Evolutionary conservation across 371 early-diverging fungal species (phyloP), one percentile per base, ranked within the genome.

Genomic region (Rhizopus arrhizus): DNA sequence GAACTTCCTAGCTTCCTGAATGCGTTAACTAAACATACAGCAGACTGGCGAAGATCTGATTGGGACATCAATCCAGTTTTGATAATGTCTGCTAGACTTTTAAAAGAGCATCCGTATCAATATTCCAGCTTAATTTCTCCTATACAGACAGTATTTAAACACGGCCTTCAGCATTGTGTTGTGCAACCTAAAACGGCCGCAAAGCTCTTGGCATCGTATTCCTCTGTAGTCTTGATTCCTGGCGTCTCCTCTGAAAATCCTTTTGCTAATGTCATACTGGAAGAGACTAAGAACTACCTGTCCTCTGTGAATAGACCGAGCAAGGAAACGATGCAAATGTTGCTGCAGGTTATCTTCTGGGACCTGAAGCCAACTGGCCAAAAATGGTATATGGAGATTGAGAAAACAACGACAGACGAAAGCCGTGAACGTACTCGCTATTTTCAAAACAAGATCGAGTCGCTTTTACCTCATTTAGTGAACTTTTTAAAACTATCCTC

Each of bases 1-100:
- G 82, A 83, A 54, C 76, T 76, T 41, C 70, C 75, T 13, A 47
- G 59, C 12, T 83, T 83, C 40, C 61, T 83, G 16, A 68, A 64
- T 35, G 57, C 66, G 4, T 59, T 83, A 8, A 59, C 65, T 12
- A 81, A 78, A 50, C 76, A 80, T 46, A 83, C 84, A 8, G 11
- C 62, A 3, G 79, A 74, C 22, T 83, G 84, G 84, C 62, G 75
- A 51, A 65, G 75, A 12, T 63, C 74, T 5, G 84, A 83, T 42
- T 83, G 84, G 84, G 74, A 83, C 58, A 74, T 80, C 45, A 83
- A 80, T 38, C 76, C 84, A 9, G 61, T 81, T 3, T 68, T 83
- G 16, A 72, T 72, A 7, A 81, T 83, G 75, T 72, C 78, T 5
- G 80, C 84, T 12, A 74, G 73, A 5, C 48, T 83, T 13, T 35